These are phyloP conservation scores for Kwoniella botswanensis DNA, from an alignment of 768 basidiomycete genomes.

Conservation along the genomic window DNA sequence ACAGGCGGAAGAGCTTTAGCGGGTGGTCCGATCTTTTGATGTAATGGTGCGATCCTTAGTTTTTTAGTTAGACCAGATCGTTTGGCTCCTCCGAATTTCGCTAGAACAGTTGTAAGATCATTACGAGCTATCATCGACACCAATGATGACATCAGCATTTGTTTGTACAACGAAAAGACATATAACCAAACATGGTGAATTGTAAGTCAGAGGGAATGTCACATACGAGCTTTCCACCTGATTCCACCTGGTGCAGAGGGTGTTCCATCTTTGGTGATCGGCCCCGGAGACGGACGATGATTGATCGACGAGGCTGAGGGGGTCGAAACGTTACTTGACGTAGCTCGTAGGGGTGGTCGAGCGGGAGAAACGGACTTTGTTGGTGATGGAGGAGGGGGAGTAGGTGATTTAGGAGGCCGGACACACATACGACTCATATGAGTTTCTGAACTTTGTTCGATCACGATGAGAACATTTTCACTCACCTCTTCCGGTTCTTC, in stretches of 20 bases:
- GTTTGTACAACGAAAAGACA: no score
- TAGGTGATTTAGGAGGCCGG: constrained; percentile 9
- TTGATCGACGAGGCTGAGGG: constrained; percentile 4
- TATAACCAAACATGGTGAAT: no score
- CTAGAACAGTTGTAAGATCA: constrained; percentile 39
- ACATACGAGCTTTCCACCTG: constrained; percentile 40
- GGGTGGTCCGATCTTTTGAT: constrained; percentile 50
- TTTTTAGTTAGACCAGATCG: constrained; percentile 45
- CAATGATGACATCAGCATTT: constrained; percentile 2
- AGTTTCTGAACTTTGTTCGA: neutral
- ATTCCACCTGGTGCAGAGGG: constrained; percentile 37
- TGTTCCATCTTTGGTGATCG: constrained; percentile 28
- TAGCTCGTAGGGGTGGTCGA: constrained; percentile 19
- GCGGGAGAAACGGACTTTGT: constrained; percentile 14
- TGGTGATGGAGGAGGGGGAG: constrained; percentile 13
- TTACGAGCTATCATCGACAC: constrained; percentile 34
- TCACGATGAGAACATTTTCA: neutral
- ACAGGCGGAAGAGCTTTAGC: constrained; percentile 48
- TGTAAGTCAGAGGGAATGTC: neutral
- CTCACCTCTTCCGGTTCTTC: constrained; percentile 2
- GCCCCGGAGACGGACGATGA: constrained; percentile 41
- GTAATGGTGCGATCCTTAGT: constrained; percentile 41
- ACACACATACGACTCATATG: neutral
- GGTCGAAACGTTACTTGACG: constrained; percentile 24
- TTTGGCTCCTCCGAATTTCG: constrained; percentile 44